Evolutionary conservation across 2,329 filamentous ascomycete species (phyloP).

Genomic region (Aureobasidium namibiae): DNA sequence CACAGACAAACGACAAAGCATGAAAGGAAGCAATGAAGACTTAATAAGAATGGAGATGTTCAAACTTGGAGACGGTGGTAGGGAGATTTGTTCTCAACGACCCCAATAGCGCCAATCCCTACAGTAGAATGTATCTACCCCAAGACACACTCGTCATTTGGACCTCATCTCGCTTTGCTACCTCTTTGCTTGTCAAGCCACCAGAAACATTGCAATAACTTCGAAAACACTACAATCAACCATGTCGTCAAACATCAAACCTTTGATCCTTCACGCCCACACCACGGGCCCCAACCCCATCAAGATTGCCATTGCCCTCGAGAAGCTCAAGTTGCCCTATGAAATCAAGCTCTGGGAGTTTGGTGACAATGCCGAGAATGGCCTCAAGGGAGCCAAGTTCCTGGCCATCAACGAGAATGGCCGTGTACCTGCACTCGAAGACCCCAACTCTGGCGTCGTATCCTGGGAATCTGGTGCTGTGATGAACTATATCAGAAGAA

Average conservation of each 20-base stretch:
- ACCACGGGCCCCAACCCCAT: slow-evolving; percentile 35
- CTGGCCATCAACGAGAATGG: slow-evolving; percentile 39
- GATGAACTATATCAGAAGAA: slow-evolving; percentile 38
- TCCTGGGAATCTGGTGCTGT: slow-evolving; percentile 46
- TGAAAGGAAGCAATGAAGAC: too few species aligned
- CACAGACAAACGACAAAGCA: neutral
- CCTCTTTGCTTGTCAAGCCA: neutral
- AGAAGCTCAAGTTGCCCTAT: slow-evolving; percentile 34
- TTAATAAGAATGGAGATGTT: too few species aligned
- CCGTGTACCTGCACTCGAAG: slow-evolving; percentile 34
- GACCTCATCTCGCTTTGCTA: too few species aligned
- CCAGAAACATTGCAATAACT: neutral
- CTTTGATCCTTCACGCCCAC: slow-evolving; percentile 35
- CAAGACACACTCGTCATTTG: too few species aligned
- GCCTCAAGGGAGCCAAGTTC: slow-evolving; percentile 32
- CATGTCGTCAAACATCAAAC: slow-evolving; percentile 25
- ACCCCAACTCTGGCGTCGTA: slow-evolving; percentile 37
- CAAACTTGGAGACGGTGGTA: too few species aligned
- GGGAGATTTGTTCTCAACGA: too few species aligned
- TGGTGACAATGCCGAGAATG: slow-evolving; percentile 27
- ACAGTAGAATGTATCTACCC: too few species aligned
- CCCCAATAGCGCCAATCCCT: too few species aligned
- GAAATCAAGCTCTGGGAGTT: slow-evolving; percentile 36
- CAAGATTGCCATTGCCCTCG: slow-evolving; percentile 36
- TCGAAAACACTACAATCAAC: neutral